These are phyloP conservation scores for Amphicarpaea edgeworthii DNA, from an alignment of 306 rosid genomes.

Conservation along the genomic window DNA sequence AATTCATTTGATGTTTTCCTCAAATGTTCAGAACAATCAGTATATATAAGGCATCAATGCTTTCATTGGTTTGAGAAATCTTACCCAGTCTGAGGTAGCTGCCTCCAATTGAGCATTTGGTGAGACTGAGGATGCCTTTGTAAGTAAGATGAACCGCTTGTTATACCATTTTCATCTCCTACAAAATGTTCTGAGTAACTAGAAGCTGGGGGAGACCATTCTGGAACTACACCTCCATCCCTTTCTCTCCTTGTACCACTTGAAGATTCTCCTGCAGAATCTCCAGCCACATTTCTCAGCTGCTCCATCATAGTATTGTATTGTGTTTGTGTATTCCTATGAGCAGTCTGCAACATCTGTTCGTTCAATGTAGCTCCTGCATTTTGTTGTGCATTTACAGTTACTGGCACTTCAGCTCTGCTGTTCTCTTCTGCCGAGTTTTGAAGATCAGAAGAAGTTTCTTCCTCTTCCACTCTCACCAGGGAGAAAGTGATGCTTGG, in stretches of 20 bases:
- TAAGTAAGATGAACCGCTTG: constrained; percentile 71
- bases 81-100: constrained; percentile 90
- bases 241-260: constrained; percentile 76
- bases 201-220: constrained; percentile 79
- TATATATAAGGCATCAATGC: background rate
- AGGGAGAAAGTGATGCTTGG: constrained; percentile 79
- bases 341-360: constrained; percentile 49
- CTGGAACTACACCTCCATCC: constrained; percentile 88
- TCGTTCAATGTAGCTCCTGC: constrained; percentile 54
- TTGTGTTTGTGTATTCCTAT: constrained; percentile 42
- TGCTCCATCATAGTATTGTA: constrained; percentile 42
- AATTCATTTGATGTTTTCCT: constrained; percentile 19
- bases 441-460: constrained; percentile 59
- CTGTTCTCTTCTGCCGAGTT: constrained; percentile 59
- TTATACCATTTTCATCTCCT: constrained; percentile 75
- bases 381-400: constrained; percentile 53
- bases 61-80: constrained; percentile 39
- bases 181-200: constrained; percentile 79
- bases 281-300: constrained; percentile 60
- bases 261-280: constrained; percentile 80
- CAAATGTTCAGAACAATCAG: background rate
- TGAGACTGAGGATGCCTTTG: constrained; percentile 92
- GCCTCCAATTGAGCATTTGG: constrained; percentile 79
- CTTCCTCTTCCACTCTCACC: constrained; percentile 77
- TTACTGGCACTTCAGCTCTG: constrained; percentile 82